phyloP scores from a whole-genome alignment of 441 rosid genomes.

The Raphanus hybrid region DNA sequence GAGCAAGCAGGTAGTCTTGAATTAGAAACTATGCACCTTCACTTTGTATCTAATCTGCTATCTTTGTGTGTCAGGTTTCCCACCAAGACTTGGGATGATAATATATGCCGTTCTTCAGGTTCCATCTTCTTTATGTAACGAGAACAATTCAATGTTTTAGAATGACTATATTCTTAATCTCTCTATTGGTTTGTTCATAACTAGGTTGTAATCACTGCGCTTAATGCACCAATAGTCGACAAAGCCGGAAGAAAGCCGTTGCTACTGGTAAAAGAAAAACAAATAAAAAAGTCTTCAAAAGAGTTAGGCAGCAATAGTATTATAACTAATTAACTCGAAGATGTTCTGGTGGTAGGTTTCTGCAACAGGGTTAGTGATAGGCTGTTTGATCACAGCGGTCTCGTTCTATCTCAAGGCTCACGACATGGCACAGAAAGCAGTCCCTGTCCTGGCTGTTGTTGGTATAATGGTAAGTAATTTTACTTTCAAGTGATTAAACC shows the following conservation, averaged over 20 bases:
- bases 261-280: constrained; percentile 55
- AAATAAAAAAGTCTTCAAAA: not conserved
- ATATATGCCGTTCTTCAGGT: constrained; percentile 85
- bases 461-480: constrained; percentile 71
- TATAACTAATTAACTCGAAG: constrained; percentile 15
- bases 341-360: constrained; percentile 58
- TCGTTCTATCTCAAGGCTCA: constrained; percentile 86
- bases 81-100: constrained; percentile 68
- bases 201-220: constrained; percentile 76
- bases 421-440: constrained; percentile 67
- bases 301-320: constrained; percentile 6
- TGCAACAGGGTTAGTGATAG: constrained; percentile 68
- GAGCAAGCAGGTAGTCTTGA: constrained; percentile 61
- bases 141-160: not conserved
- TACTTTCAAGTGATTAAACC: not conserved
- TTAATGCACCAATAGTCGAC: constrained; percentile 71
- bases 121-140: constrained; percentile 14
- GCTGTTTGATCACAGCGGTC: constrained; percentile 58
- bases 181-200: constrained; percentile 18
- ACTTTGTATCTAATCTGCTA: not conserved
- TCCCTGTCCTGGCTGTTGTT: constrained; percentile 73
- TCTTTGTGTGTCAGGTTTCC: constrained; percentile 61
- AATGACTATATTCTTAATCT: not conserved
- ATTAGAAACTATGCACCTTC: not conserved
- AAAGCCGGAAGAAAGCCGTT: constrained; percentile 96